Evolutionary conservation across 208 protist genomes (phyloP).

Genomic region (Phytomonas francai): DNA sequence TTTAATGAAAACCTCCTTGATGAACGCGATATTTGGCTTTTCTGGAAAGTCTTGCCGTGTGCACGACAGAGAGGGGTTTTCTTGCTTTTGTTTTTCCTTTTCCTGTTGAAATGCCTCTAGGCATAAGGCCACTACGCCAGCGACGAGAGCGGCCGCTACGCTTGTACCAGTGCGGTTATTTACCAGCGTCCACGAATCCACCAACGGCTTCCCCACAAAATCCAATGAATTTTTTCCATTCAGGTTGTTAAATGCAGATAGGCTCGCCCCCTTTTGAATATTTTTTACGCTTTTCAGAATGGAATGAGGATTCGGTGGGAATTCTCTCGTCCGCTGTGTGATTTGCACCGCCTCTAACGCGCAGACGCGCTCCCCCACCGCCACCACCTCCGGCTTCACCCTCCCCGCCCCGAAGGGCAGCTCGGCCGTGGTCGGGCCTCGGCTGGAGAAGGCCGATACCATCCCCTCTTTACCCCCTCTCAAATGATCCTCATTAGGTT

Average conservation of each 20-base stretch:
- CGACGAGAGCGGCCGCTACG: constrained; percentile 92
- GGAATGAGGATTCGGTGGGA: not conserved
- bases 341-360: constrained; percentile 15
- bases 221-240: not conserved
- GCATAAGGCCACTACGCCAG: constrained; percentile 87
- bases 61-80: not conserved
- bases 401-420: constrained; percentile 90
- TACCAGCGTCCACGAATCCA: not conserved
- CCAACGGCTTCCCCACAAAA: not conserved
- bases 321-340: not conserved
- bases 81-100: constrained; percentile 7
- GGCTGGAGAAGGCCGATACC: constrained; percentile 87
- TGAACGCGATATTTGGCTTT: not conserved
- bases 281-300: not conserved
- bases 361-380: constrained; percentile 61
- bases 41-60: not conserved
- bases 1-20: not conserved
- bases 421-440: constrained; percentile 93
- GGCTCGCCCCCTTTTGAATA: not conserved
- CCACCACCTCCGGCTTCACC: constrained; percentile 95
- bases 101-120: constrained; percentile 25
- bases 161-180: constrained; percentile 76
- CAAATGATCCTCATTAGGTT: not conserved
- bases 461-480: not conserved
- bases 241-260: not conserved